Base-by-base conservation (phyloP, 495 filamentous ascomycete genomes). In the Astrothelium macrocarpum region DNA sequence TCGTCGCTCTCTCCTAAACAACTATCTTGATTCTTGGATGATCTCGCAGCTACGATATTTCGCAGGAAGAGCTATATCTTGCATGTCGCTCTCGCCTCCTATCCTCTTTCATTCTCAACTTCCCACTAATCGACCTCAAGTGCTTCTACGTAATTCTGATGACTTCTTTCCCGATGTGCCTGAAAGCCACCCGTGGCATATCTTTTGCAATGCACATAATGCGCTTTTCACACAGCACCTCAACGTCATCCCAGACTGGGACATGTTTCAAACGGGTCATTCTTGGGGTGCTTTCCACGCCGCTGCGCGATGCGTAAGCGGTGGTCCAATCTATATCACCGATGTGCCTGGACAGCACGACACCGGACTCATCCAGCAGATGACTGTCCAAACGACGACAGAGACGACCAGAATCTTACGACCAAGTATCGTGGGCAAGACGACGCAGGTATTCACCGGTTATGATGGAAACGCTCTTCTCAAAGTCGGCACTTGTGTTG, bases 221-320 rank as follows among this genome's bases (percentile, higher is more conserved):
- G 77, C 87, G n/a, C 80, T 96, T 16, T 78, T 96, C 23, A 93
- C 91, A 14, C 79, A 83, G 12, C 82, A 86, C 65, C 72, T 90
- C 9, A 89, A 90, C 63, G 82, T 82, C n/a, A 67, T 90, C 16
- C 91, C 91, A 0, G 94, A 98, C 74, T 98, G 94, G 94, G 94
- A 97, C 74, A 97, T 98, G 94, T 98, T 98, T 74, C 94, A 98
- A 71, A 96, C 94, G 1, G 78, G 78, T 29, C 89, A 93, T 70
- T 77, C 81, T 1, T 94, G 88, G 67, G 86, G 86, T 1, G 80
- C 80, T 0, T 94, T 92, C 74, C 94, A 98, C 61, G 94, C 89
- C 32, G 91, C 94, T 12, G 91, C 90, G 12, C 81, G 94, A 18
- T 96, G 90, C 73, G 82, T 98, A 11, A 90, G 86, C 59, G 94